Evolutionary conservation across 768 basidiomycete species (phyloP).

Genomic region (Trametes cingulata): DNA sequence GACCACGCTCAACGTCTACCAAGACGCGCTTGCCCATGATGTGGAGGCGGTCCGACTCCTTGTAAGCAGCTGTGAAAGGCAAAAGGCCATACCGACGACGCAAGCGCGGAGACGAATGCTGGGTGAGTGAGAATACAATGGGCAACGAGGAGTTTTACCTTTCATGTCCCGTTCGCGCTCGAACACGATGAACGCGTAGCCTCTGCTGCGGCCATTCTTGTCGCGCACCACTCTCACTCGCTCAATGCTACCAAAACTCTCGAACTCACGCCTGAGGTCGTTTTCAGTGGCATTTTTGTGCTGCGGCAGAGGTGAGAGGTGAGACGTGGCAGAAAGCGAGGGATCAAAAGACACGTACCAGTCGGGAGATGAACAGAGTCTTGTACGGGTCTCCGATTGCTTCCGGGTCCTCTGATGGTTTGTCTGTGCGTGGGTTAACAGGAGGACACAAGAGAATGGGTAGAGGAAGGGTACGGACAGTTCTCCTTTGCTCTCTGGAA

Average conservation of each 20-base stretch:
- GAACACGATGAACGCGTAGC: conserved; percentile 97
- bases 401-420: conserved; percentile 87
- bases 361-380: conserved; percentile 92
- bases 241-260: conserved; percentile 93
- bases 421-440: conserved; percentile 55
- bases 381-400: conserved; percentile 98
- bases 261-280: conserved; percentile 94
- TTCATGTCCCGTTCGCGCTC: conserved; percentile 99
- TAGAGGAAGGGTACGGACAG: conserved; percentile 54
- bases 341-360: conserved; percentile 49
- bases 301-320: conserved; percentile 42
- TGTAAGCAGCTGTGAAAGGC: conserved; percentile 76
- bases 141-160: conserved; percentile 51
- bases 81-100: conserved; percentile 21
- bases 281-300: conserved; percentile 90
- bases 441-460: background rate
- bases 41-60: conserved; percentile 95
- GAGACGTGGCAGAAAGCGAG: background rate
- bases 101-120: conserved; percentile 21
- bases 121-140: conserved; percentile 24
- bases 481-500: conserved; percentile 82
- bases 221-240: conserved; percentile 91
- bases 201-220: conserved; percentile 82
- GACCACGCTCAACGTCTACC: conserved; percentile 96
- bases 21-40: conserved; percentile 96